Percentiles rank a stretch among this genome's conserved stretches.
These are phyloP conservation scores for Babesia ovis DNA, from an alignment of 169 alveolate species.

Conservation along the genomic window DNA sequence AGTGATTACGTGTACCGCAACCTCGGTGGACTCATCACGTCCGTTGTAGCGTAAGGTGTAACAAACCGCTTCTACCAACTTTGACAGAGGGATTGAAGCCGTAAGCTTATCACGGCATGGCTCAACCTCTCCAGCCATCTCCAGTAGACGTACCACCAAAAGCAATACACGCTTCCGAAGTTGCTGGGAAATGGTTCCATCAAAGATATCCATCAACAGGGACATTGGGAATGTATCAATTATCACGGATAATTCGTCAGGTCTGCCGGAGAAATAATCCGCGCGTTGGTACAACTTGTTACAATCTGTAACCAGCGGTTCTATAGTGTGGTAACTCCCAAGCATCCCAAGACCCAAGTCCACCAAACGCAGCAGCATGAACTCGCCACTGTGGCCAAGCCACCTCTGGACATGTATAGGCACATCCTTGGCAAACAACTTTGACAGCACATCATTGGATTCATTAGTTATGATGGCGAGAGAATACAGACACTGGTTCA, in stretches of 20 bases:
- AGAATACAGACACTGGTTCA: conserved; percentile 28
- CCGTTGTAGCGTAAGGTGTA: conserved; percentile 25
- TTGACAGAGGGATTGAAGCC: not conserved
- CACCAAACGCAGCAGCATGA: conserved; percentile 12
- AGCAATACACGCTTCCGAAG: conserved; percentile 25
- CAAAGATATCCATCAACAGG: not conserved
- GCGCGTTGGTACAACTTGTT: conserved; percentile 19
- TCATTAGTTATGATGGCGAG: conserved; percentile 11
- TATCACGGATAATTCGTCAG: not conserved
- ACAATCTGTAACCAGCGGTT: conserved; percentile 4
- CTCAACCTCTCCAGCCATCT: conserved; percentile 13
- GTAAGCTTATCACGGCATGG: not conserved
- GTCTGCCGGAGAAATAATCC: not conserved
- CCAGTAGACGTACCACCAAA: conserved; percentile 4
- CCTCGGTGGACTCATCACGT: conserved; percentile 13
- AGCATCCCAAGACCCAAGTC: conserved; percentile 26
- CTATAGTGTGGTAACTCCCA: conserved; percentile 26
- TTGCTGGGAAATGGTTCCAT: conserved; percentile 14
- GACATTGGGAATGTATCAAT: conserved; percentile 7
- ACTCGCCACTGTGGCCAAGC: conserved; percentile 10
- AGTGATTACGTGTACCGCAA: conserved; percentile 18
- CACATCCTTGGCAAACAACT: not conserved
- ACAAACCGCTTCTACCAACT: conserved; percentile 24
- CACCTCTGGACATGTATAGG: not conserved
- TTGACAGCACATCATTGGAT: conserved; percentile 26